Evolutionary conservation across 495 filamentous ascomycete genomes (phyloP), one percentile per base, ranked within the genome.

Genomic region (Staphylotrichum longicolle): DNA sequence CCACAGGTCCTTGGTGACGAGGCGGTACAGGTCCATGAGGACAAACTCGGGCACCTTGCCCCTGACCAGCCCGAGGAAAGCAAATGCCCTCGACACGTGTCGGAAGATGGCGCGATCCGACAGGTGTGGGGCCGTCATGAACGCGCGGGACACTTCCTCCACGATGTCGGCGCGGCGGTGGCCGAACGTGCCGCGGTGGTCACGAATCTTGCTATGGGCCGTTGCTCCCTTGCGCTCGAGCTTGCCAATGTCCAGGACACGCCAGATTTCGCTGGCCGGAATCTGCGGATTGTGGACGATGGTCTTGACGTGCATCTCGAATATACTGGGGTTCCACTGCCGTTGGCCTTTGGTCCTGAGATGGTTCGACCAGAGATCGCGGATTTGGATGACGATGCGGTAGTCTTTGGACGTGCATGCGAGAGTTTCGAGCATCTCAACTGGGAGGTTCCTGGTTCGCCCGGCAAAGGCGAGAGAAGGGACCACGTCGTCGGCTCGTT

Each of bases 1-100:
- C 14, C 60, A 54, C 59, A 83, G 65, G 58, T 77, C 74, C 58
- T 70, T 72, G 3, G 73, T 75, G 5, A 80, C 61, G 2, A 72
- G 63, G 35, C 73, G 65, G 30, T 74, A 69, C 7, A 84, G 56
- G 15, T 74, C 70, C 52, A 64, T 64, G 30, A 78, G 56, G 54
- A 75, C 37, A 1, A 45, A 40, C 8, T 67, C 57, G 6, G 73
- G 58, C 32, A 74, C 60, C 4, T 63, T 60, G 52, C 59, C 58
- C 11, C 54, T 37, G 54, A 56, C 49, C 12, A 39, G 41, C 42
- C 55, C 58, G 15, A 82, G 60, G 62, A 75, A 70, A 30, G 57
- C 53, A 27, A 78, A 65, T 57, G 74, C 78, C 9, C 66, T 68
- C 41, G 63, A 62, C 27, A 82, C 72, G 44, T 78, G 68, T 14